Conservation (phyloP, 495 filamentous ascomycete species). For the Cercophora scortea region DNA sequence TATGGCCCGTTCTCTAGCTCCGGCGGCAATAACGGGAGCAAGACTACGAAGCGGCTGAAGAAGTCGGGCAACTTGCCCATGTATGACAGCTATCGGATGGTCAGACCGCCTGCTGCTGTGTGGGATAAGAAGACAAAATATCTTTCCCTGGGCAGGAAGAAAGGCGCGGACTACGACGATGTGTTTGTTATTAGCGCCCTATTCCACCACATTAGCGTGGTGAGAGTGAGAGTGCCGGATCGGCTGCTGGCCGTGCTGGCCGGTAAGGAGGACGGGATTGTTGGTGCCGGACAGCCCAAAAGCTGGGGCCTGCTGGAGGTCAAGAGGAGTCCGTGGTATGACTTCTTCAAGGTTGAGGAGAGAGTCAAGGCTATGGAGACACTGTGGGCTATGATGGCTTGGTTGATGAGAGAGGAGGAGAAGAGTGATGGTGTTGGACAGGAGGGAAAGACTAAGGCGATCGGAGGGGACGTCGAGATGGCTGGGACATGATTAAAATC, state of each 20-base stretch:
- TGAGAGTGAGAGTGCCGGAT: conserved; percentile 65
- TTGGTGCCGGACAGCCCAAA: conserved; percentile 4
- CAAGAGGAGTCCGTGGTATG: conserved; percentile 68
- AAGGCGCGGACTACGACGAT: conserved; percentile 43
- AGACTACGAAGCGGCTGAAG: conserved; percentile 39
- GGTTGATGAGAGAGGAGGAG: conserved; percentile 49
- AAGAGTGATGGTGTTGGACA: background rate
- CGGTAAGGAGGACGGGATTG: conserved; percentile 20
- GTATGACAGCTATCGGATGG: conserved; percentile 49
- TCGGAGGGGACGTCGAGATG: background rate
- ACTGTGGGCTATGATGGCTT: conserved; percentile 71
- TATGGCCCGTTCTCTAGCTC: too few species aligned
- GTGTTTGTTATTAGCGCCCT: conserved; percentile 76
- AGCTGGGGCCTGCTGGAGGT: conserved; percentile 53
- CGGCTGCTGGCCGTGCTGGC: conserved; percentile 50
- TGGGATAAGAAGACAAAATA: conserved; percentile 80
- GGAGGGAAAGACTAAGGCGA: conserved; percentile 28
- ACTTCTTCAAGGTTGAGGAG: conserved; percentile 62
- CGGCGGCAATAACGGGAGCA: conserved; percentile 5
- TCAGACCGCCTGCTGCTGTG: conserved; percentile 52
- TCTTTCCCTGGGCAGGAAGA: conserved; percentile 57
- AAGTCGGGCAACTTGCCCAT: conserved; percentile 40
- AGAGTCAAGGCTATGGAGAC: conserved; percentile 62
- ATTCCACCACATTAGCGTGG: conserved; percentile 73
- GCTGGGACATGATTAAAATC: background rate